A percentile compares a stretch with the other conserved stretches of the same genome.
Evolutionary conservation across 306 rosid genomes (phyloP).

Genomic region (Vigna hirtella): DNA sequence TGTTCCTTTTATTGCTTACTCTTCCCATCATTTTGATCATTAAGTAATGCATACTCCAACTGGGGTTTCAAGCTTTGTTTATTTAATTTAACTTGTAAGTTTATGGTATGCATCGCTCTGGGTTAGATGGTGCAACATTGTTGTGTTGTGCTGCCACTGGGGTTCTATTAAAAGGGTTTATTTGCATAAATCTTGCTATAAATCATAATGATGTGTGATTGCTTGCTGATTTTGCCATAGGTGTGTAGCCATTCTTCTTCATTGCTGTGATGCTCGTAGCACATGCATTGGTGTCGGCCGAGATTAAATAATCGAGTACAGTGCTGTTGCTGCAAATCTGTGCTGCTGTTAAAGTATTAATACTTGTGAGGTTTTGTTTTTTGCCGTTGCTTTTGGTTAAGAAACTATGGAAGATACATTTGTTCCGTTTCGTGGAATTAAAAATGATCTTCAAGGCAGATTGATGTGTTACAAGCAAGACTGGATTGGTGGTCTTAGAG

Average conservation of each 20-base stretch:
- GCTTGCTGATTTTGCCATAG: conserved; percentile 29
- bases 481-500: conserved; percentile 69
- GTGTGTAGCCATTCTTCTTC: background rate
- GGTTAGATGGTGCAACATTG: conserved; percentile 12
- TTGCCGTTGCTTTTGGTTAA: conserved; percentile 1
- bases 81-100: conserved; percentile 13
- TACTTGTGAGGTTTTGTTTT: background rate
- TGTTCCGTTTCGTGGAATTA: conserved; percentile 76
- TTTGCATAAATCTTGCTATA: background rate
- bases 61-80: conserved; percentile 31
- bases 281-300: conserved; percentile 25
- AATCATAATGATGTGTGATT: background rate
- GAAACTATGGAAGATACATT: conserved; percentile 73
- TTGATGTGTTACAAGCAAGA: conserved; percentile 75
- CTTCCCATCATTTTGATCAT: conserved; percentile 18
- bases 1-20: conserved; percentile 14
- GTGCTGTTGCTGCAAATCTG: conserved; percentile 37
- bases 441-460: conserved; percentile 65
- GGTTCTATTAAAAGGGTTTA: background rate
- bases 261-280: conserved; percentile 1
- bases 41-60: background rate
- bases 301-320: conserved; percentile 20
- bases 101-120: background rate
- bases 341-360: conserved; percentile 30
- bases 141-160: background rate